These are phyloP conservation scores for Cladobotryum protrusum DNA, from an alignment of 2,329 filamentous ascomycete genomes.

Conservation along the genomic window DNA sequence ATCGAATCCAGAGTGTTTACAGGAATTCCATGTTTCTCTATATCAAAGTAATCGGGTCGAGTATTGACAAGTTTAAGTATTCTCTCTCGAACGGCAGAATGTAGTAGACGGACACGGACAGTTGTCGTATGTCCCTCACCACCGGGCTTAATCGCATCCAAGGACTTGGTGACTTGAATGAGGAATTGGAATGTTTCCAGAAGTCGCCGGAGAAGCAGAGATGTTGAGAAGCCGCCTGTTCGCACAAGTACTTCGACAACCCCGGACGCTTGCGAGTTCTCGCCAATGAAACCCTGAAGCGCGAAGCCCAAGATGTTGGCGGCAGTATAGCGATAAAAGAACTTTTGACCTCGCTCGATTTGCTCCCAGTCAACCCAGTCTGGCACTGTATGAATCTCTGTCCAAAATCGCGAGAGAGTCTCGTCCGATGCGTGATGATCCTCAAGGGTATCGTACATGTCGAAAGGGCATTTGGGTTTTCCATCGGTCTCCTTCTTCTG, in stretches of 20 bases:
- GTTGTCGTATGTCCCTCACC: conserved; percentile 56
- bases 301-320: conserved; percentile 49
- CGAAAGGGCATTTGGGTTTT: neutral
- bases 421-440: conserved; percentile 6
- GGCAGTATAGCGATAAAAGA: conserved; percentile 59
- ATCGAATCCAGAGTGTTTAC: conserved; percentile 61
- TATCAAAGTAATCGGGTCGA: conserved; percentile 53
- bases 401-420: conserved; percentile 45
- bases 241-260: conserved; percentile 59
- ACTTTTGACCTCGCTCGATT: conserved; percentile 55
- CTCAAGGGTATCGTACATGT: conserved; percentile 9
- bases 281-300: conserved; percentile 32
- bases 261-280: conserved; percentile 43
- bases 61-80: conserved; percentile 51
- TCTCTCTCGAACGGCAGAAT: conserved; percentile 56
- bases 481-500: conserved; percentile 7
- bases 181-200: conserved; percentile 38
- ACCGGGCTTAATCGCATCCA: conserved; percentile 54
- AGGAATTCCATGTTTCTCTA: conserved; percentile 53
- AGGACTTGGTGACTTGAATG: conserved; percentile 53
- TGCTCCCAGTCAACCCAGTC: conserved; percentile 64
- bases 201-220: conserved; percentile 51
- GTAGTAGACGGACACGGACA: conserved; percentile 58
- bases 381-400: conserved; percentile 52
- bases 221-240: conserved; percentile 60